Evolutionary conservation across 2,329 filamentous ascomycete species (phyloP), one percentile per base, ranked within the genome.

Genomic region (Nothophoma quercina): DNA sequence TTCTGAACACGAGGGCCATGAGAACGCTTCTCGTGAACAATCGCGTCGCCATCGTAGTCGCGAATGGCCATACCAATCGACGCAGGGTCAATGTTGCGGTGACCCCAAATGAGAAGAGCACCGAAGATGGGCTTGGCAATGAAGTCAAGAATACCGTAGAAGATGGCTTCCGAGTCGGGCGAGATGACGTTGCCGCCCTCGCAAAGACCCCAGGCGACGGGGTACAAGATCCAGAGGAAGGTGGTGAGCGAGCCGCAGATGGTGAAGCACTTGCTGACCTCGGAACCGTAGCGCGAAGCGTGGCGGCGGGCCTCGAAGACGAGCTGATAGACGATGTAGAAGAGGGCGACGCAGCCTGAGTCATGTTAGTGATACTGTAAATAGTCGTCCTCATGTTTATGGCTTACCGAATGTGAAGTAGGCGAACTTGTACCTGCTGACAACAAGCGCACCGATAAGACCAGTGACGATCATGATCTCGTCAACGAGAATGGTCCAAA

Each of bases 141-240:
- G 5, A 89, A 71, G 54, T 90, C 87, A 0, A 90, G 78, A 3
- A 89, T 74, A 33, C 86, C 85, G 65, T 90, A 90, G 68, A 89
- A 88, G 52, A 88, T 74, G 9, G 85, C 85, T 65, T 90, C 87
- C 0, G 83, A 84, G 64, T 90, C 87, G 0, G 85, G 83, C 2
- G 85, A 73, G 42, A 89, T 87, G 56, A 87, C 72, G 60, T 88
- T 88, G 9, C 85, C 86, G 25, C 85, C 86, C 70, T 88, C 86
- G 34, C 74, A 78, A 2, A 88, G 63, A 48, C 84, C 86, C 85
- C 86, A 88, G 18, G 82, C 80, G 23, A 70, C 42, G 0, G 86
- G 86, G 69, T 89, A 89, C 21, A 87, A 64, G 58, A 84, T 82
- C 86, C 85, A 88, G 25, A 88, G 73, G 62, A 84, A 73, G 18